phyloP scores from a whole-genome alignment of 345 rosid genomes.

The Camelina sativa region DNA sequence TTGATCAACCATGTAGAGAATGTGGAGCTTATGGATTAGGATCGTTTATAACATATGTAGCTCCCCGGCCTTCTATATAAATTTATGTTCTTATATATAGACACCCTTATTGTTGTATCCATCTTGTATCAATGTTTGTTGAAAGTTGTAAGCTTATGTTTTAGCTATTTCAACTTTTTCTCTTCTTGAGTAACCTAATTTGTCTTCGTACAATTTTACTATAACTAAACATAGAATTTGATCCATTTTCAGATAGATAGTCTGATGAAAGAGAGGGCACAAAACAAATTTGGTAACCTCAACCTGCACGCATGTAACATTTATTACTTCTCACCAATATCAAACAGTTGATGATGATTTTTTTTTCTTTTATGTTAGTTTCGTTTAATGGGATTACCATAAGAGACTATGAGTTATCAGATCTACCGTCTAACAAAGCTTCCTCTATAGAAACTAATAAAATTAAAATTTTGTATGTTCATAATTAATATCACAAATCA shows the following conservation, averaged over 20 bases:
- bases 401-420: background rate
- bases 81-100: too few relatives aligned
- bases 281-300: too few relatives aligned
- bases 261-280: background rate
- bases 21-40: background rate
- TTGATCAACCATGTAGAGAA: background rate
- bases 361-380: too few relatives aligned
- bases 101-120: background rate
- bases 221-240: background rate
- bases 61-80: background rate
- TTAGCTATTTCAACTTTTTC: background rate
- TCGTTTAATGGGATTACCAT: too few relatives aligned
- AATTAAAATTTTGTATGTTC: background rate
- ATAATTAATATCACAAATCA: background rate
- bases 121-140: too few relatives aligned
- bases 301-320: too few relatives aligned
- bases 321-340: background rate
- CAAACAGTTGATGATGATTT: background rate
- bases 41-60: too few relatives aligned
- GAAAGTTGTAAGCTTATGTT: background rate
- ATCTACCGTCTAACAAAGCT: background rate
- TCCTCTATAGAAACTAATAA: background rate
- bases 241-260: background rate
- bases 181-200: background rate
- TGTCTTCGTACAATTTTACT: background rate